Percentiles rank a stretch among this genome's conserved stretches.
Conservation (phyloP, 352 stramenopile genomes). For the Peronospora farinosa region DNA sequence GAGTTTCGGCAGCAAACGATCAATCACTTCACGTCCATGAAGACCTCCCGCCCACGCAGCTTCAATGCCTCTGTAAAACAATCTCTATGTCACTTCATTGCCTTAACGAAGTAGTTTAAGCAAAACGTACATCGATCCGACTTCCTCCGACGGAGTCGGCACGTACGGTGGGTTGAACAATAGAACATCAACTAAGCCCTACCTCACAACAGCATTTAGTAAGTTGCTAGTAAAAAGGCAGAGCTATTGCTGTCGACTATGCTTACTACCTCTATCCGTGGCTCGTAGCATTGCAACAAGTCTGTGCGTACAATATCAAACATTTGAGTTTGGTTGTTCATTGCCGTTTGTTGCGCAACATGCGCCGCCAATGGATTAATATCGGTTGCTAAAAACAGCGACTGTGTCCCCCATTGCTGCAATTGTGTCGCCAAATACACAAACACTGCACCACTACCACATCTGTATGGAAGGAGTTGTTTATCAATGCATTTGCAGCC, state of each 20-base stretch:
- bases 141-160: slow-evolving; percentile 93
- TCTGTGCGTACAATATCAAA: slow-evolving; percentile 86
- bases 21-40: slow-evolving; percentile 92
- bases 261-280: slow-evolving; percentile 39
- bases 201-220: background rate
- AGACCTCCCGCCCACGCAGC: slow-evolving; percentile 93
- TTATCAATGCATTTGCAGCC: background rate
- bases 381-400: slow-evolving; percentile 85
- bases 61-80: slow-evolving; percentile 83
- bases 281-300: slow-evolving; percentile 60
- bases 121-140: slow-evolving; percentile 76
- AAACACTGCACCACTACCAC: slow-evolving; percentile 58
- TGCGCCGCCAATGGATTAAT: slow-evolving; percentile 88
- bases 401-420: slow-evolving; percentile 47
- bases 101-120: background rate
- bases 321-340: slow-evolving; percentile 64
- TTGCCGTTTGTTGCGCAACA: slow-evolving; percentile 79
- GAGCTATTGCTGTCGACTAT: background rate
- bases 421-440: slow-evolving; percentile 75
- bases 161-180: slow-evolving; percentile 99
- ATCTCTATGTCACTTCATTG: background rate
- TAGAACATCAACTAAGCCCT: slow-evolving; percentile 87
- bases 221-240: background rate
- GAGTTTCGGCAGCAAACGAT: slow-evolving; percentile 91
- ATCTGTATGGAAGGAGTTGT: slow-evolving; percentile 23